phyloP scores from a whole-genome alignment of 768 basidiomycete species.

The Trametes punicea region DNA sequence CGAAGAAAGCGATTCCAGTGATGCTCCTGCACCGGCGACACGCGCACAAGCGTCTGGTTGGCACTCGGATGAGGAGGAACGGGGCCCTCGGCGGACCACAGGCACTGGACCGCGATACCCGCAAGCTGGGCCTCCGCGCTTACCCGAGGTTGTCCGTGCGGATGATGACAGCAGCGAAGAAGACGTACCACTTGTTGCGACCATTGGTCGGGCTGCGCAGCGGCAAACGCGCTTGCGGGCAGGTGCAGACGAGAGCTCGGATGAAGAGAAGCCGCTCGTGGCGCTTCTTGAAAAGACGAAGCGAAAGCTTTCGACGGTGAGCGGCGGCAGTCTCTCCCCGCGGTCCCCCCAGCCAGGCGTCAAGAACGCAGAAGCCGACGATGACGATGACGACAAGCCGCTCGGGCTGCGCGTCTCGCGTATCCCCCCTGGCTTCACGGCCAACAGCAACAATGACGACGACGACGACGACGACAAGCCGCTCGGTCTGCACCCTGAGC shows the following conservation, averaged over 20 bases:
- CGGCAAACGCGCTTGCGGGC: constrained; percentile 36
- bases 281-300: constrained; percentile 49
- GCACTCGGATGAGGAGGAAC: constrained; percentile 67
- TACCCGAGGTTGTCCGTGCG: constrained; percentile 17
- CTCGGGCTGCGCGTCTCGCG: too few species aligned
- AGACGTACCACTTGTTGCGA: constrained; percentile 71
- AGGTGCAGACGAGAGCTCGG: constrained; percentile 37
- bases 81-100: constrained; percentile 51
- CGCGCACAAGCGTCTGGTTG: constrained; percentile 20
- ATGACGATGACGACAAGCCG: constrained; percentile 31
- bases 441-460: constrained; percentile 36
- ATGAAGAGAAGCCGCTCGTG: constrained; percentile 73
- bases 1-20: constrained; percentile 54
- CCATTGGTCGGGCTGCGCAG: constrained; percentile 52
- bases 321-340: constrained; percentile 32
- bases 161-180: constrained; percentile 67
- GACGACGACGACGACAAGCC: constrained; percentile 77
- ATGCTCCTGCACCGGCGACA: constrained; percentile 4
- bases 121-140: constrained; percentile 18
- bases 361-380: constrained; percentile 35
- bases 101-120: constrained; percentile 56
- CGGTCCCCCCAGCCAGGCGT: constrained; percentile 3
- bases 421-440: constrained; percentile 9
- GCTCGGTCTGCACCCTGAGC: constrained; percentile 72
- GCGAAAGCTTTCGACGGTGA: constrained; percentile 41